Evolutionary conservation across 768 basidiomycete genomes (phyloP).

Genomic region (Phlegmacium glaucopus): DNA sequence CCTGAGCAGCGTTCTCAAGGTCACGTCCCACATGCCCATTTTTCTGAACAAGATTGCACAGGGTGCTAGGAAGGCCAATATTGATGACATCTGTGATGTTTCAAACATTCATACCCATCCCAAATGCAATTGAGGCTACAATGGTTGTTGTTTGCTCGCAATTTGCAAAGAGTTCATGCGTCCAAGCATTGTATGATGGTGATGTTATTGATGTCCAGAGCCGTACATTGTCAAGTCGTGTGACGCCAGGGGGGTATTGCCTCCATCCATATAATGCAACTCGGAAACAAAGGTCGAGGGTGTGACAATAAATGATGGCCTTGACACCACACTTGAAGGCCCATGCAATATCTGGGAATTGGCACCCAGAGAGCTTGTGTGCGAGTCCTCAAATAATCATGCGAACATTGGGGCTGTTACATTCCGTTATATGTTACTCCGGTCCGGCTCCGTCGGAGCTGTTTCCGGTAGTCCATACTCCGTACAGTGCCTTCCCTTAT

Average conservation of each 20-base stretch:
- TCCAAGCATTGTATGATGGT: background rate
- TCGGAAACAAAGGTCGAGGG: background rate
- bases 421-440: no score
- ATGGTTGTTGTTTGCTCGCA: background rate
- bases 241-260: background rate
- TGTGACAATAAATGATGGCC: no score
- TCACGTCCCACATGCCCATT: background rate
- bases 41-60: background rate
- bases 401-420: background rate
- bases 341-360: no score
- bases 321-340: no score
- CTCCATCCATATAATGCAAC: slow-evolving; percentile 12
- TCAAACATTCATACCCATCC: slow-evolving; percentile 1
- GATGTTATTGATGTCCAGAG: background rate
- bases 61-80: background rate
- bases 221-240: no score
- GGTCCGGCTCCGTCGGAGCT: no score
- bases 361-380: no score
- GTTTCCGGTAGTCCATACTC: no score
- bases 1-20: background rate
- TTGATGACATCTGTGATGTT: slow-evolving; percentile 1
- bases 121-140: background rate
- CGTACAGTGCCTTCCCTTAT: no score
- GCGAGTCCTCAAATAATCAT: no score
- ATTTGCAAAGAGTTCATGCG: background rate